Evolutionary conservation across 352 stramenopile genomes (phyloP).

Genomic region (Phytophthora pseudosyringae): DNA sequence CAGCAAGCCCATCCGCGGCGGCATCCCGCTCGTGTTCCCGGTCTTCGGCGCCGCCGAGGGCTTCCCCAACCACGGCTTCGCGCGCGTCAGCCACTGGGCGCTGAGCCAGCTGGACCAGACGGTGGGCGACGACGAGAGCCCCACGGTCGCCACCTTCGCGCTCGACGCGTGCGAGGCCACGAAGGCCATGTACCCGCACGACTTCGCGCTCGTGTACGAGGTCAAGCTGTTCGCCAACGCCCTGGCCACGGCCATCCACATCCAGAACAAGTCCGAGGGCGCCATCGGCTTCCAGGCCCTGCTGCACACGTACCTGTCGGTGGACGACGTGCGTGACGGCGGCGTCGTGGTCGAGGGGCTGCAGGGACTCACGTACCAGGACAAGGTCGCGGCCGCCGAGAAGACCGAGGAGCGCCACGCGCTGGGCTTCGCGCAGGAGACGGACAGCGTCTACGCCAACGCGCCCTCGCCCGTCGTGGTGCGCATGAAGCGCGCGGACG

Average conservation of each 20-base stretch:
- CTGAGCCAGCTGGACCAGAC: constrained; percentile 57
- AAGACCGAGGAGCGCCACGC: constrained; percentile 62
- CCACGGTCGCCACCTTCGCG: constrained; percentile 69
- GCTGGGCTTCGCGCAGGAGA: constrained; percentile 81
- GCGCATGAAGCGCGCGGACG: constrained; percentile 60
- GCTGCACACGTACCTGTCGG: constrained; percentile 94
- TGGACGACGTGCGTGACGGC: constrained; percentile 75
- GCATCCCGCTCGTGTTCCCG: constrained; percentile 97
- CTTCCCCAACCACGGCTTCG: constrained; percentile 95
- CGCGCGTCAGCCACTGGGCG: constrained; percentile 79
- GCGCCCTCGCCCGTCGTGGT: constrained; percentile 69
- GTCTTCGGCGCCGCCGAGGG: constrained; percentile 92
- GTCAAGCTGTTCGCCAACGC: constrained; percentile 84
- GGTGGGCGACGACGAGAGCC: constrained; percentile 42
- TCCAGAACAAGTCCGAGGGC: constrained; percentile 88
- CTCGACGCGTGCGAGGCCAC: constrained; percentile 52
- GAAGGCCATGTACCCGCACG: constrained; percentile 70
- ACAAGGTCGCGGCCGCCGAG: constrained; percentile 87
- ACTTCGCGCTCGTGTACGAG: constrained; percentile 86
- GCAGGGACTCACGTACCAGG: constrained; percentile 81
- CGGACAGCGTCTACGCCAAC: constrained; percentile 90
- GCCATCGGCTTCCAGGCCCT: constrained; percentile 94
- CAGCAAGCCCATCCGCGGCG: constrained; percentile 94
- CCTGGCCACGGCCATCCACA: constrained; percentile 88
- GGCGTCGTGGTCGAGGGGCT: constrained; percentile 85